These are phyloP conservation scores for Myotisia sp. DNA, from an alignment of 2,329 filamentous ascomycete genomes.

Conservation along the genomic window DNA sequence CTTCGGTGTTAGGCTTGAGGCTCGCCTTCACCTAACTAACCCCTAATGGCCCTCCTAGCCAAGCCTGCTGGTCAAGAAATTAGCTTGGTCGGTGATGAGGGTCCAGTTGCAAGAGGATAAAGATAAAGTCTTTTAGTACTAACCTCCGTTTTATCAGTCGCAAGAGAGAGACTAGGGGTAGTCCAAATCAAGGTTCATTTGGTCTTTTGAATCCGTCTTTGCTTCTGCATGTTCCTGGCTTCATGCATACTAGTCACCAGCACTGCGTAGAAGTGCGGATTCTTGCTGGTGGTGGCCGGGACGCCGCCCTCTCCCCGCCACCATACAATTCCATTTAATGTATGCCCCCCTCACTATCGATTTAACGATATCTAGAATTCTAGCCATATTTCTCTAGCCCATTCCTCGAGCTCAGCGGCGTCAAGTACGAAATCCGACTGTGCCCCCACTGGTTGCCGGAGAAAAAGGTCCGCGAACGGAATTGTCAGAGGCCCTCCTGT, in stretches of 20 bases:
- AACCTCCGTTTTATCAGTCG: no score
- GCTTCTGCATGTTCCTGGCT: conserved; percentile 4
- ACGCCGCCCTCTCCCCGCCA: conserved; percentile 3
- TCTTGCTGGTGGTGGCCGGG: conserved; percentile 4
- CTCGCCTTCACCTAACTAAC: no score
- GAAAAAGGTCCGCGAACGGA: conserved; percentile 7
- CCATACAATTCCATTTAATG: conserved; percentile 3
- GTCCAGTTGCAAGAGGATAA: no score
- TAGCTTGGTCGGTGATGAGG: no score
- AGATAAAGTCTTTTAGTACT: no score
- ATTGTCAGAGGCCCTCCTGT: conserved; percentile 4
- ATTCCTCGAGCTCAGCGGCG: background rate
- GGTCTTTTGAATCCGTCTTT: conserved; percentile 3
- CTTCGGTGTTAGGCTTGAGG: no score
- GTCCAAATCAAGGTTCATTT: no score
- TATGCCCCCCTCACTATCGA: conserved; percentile 1
- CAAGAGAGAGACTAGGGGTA: no score
- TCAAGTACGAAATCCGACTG: conserved; percentile 1
- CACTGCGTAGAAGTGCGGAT: conserved; percentile 5
- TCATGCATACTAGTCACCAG: conserved; percentile 4
- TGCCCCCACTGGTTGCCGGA: background rate
- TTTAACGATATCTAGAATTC: background rate
- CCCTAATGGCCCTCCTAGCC: no score
- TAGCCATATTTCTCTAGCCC: background rate
- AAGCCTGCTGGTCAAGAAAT: no score